Conservation (phyloP, 352 stramenopile genomes). For the Globisporangium mamillatum region DNA sequence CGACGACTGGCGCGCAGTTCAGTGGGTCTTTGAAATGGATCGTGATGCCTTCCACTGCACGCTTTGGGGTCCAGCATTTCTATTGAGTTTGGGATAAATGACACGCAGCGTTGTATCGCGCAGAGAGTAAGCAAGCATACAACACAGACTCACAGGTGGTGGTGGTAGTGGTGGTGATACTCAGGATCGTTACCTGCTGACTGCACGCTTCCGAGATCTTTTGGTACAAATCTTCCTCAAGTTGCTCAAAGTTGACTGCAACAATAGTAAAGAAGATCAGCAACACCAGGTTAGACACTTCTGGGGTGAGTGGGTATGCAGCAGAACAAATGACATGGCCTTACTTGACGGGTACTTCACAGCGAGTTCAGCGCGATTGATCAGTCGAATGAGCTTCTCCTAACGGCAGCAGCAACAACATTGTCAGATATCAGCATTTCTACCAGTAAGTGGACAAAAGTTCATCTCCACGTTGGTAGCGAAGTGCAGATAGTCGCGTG, state of each 20-base stretch:
- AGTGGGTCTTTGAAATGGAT: constrained; percentile 78
- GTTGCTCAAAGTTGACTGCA: constrained; percentile 80
- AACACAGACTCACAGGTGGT: neutral
- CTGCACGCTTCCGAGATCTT: constrained; percentile 65
- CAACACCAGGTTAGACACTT: neutral
- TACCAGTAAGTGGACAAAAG: neutral
- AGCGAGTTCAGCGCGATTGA: constrained; percentile 81
- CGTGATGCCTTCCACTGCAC: constrained; percentile 71
- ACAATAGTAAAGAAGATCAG: neutral
- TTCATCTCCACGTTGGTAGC: neutral
- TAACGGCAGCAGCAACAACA: constrained; percentile 14
- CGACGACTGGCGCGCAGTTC: constrained; percentile 63
- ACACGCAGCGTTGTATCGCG: neutral
- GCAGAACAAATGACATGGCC: neutral
- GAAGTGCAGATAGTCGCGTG: neutral
- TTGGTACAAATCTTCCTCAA: constrained; percentile 74
- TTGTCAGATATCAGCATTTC: neutral
- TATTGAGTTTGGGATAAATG: constrained; percentile 16
- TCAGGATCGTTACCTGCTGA: constrained; percentile 34
- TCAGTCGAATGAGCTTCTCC: constrained; percentile 80
- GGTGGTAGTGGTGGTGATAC: neutral
- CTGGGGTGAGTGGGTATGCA: neutral
- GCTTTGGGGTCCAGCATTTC: constrained; percentile 68
- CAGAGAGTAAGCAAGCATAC: neutral
- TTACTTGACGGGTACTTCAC: constrained; percentile 71